A percentile compares a stretch with the other conserved stretches of the same genome.
Conservation (phyloP, 2,329 filamentous ascomycete genomes). For the Hymenoscyphus salicellus region DNA sequence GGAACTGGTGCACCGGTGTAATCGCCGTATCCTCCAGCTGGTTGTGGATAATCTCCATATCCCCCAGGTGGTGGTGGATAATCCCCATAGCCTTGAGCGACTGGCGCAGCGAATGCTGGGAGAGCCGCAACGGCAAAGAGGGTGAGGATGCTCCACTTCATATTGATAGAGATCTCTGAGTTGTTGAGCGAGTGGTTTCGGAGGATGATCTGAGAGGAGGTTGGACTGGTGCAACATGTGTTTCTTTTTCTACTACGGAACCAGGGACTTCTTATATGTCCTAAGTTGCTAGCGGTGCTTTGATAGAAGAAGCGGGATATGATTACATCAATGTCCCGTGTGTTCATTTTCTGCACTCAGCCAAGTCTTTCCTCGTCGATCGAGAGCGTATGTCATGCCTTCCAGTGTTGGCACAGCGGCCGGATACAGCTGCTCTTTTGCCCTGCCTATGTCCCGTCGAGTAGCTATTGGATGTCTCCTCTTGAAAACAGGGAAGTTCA, state of each 20-base stretch:
- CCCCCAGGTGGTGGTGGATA: constrained; percentile 4
- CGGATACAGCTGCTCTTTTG: neutral
- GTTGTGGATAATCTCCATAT: neutral
- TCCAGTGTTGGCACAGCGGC: neutral
- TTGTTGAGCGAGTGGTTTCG: neutral
- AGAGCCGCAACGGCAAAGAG: neutral
- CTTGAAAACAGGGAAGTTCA: neutral
- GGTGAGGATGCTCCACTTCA: constrained; percentile 2
- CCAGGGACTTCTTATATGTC: neutral
- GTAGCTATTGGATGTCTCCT: neutral
- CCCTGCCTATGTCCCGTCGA: neutral
- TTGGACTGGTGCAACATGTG: neutral
- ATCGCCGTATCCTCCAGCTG: neutral
- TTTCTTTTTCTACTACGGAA: neutral
- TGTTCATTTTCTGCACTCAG: neutral
- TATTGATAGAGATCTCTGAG: neutral
- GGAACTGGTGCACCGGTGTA: too few relatives aligned
- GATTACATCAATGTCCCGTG: neutral
- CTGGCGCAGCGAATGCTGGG: neutral
- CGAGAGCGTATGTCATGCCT: neutral
- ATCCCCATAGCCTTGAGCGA: constrained; percentile 3
- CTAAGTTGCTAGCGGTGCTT: neutral
- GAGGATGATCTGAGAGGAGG: neutral
- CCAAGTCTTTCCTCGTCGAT: neutral
- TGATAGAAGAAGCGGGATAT: neutral